Evolutionary conservation across 2,329 filamentous ascomycete species (phyloP).

Genomic region (Botrytis cinerea): DNA sequence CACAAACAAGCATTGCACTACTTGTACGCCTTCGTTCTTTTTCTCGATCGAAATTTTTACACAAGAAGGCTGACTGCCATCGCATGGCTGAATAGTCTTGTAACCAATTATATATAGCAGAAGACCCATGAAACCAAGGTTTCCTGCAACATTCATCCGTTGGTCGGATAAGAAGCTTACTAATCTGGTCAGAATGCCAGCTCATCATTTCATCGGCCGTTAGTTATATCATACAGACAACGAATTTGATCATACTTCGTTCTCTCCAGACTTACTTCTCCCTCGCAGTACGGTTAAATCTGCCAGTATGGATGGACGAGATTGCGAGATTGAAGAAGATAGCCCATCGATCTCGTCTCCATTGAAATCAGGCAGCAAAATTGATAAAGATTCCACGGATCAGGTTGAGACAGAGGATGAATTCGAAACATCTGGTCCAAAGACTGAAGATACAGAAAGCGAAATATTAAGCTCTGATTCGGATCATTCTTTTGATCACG

Average conservation of each 20-base stretch:
- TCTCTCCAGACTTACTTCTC: too few species aligned
- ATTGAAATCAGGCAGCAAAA: not conserved
- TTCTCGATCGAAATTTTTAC: too few species aligned
- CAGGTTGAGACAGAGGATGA: not conserved
- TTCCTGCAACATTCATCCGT: too few species aligned
- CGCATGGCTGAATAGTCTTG: not conserved
- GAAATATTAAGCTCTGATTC: fast-evolving
- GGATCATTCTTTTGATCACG: not conserved
- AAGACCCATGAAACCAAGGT: too few species aligned
- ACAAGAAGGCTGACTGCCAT: not conserved
- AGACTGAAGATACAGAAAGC: not conserved
- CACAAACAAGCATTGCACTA: too few species aligned
- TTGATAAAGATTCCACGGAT: fast-evolving
- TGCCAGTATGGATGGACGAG: not conserved
- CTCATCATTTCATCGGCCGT: too few species aligned
- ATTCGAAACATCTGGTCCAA: fast-evolving
- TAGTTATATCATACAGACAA: too few species aligned
- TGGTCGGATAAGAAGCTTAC: too few species aligned
- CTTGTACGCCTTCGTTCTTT: fast-evolving
- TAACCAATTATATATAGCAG: too few species aligned
- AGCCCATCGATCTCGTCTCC: not conserved
- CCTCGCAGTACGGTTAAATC: not conserved
- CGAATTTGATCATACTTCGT: too few species aligned
- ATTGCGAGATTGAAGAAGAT: not conserved
- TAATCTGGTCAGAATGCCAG: too few species aligned